A percentile compares a stretch with the other conserved stretches of the same genome.
phyloP scores from a whole-genome alignment of 2,329 filamentous ascomycete species.

The Cladosporium cucumerinum region DNA sequence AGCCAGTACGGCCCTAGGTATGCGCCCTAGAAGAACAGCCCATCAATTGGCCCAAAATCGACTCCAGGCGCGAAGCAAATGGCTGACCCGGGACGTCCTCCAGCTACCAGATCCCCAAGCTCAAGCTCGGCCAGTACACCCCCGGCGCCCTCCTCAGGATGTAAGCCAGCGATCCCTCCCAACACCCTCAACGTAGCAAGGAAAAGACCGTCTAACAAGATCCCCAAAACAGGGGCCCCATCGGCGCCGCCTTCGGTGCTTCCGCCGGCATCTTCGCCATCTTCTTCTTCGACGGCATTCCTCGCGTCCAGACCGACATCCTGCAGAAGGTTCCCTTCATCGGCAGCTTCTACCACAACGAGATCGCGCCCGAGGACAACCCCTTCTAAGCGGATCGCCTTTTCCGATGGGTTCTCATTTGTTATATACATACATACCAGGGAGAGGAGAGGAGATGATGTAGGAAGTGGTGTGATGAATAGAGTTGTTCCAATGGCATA shows the following conservation, averaged over 20 bases:
- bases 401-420: constrained; percentile 1
- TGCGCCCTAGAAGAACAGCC: constrained; percentile 37
- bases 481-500: constrained; percentile 4
- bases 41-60: not conserved
- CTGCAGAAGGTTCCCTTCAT: constrained; percentile 58
- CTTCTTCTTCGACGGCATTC: constrained; percentile 64
- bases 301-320: constrained; percentile 51
- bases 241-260: constrained; percentile 56
- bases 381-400: constrained; percentile 43
- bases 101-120: constrained; percentile 15
- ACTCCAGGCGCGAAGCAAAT: not conserved
- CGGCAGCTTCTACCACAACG: constrained; percentile 54
- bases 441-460: not conserved
- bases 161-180: not conserved
- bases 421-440: constrained; percentile 5
- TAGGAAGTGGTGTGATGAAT: not conserved
- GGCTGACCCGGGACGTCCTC: too few relatives aligned
- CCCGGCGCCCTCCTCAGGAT: constrained; percentile 8
- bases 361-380: constrained; percentile 63
- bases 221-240: constrained; percentile 30
- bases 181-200: too few relatives aligned
- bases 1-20: constrained; percentile 60
- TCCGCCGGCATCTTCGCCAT: constrained; percentile 57
- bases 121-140: constrained; percentile 15
- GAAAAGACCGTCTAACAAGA: too few relatives aligned